A percentile compares a stretch with the other conserved stretches of the same genome.
These are phyloP conservation scores for Plenodomus tracheiphilus DNA, from an alignment of 2,329 filamentous ascomycete species.

Conservation along the genomic window DNA sequence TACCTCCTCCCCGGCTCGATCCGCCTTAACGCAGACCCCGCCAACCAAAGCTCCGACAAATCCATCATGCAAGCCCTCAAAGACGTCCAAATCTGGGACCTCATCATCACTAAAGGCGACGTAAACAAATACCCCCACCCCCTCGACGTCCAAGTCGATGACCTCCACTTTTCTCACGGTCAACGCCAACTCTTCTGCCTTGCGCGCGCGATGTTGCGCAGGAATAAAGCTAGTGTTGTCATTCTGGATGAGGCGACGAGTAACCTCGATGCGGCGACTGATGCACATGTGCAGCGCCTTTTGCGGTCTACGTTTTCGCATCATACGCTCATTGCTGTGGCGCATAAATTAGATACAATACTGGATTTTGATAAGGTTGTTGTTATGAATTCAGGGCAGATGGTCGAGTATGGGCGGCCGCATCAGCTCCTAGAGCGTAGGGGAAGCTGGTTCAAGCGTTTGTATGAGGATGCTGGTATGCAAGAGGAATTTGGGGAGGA, in stretches of 20 bases:
- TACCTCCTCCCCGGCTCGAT: constrained; percentile 55
- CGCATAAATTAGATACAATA: constrained; percentile 61
- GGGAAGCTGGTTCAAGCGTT: constrained; percentile 36
- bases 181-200: constrained; percentile 68
- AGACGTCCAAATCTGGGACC: constrained; percentile 51
- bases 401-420: constrained; percentile 50
- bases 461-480: constrained; percentile 28
- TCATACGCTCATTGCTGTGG: constrained; percentile 63
- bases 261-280: constrained; percentile 60
- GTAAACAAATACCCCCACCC: constrained; percentile 37
- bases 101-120: constrained; percentile 41
- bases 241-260: constrained; percentile 42
- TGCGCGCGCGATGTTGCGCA: constrained; percentile 58
- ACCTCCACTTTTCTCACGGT: constrained; percentile 48
- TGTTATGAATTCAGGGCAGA: constrained; percentile 54
- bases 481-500: constrained; percentile 1
- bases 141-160: constrained; percentile 35
- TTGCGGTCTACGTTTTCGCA: constrained; percentile 57
- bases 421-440: constrained; percentile 32
- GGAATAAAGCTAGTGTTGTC: constrained; percentile 28
- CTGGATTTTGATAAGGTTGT: constrained; percentile 57
- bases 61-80: constrained; percentile 50
- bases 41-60: constrained; percentile 40
- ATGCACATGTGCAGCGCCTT: constrained; percentile 60
- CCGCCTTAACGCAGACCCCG: constrained; percentile 55